Percentiles rank a stretch among this genome's conserved stretches.
Conservation (phyloP, 169 alveolate species). For the Eimeria maxima region DNA sequence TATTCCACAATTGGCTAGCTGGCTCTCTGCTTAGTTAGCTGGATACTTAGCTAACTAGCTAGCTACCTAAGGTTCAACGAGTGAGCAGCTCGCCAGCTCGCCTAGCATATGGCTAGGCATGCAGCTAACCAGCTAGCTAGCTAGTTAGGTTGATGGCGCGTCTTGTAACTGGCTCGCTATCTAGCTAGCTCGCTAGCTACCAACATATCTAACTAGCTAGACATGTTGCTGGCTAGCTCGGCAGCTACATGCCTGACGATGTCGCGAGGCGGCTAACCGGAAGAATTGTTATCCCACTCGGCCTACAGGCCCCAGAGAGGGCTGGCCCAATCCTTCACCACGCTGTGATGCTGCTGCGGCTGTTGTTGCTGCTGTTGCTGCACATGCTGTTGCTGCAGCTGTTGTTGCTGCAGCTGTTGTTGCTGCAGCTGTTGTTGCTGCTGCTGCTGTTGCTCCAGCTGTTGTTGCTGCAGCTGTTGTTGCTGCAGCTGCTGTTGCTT, state of each 20-base stretch:
- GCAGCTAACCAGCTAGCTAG: background rate
- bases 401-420: too few relatives aligned
- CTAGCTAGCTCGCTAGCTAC: background rate
- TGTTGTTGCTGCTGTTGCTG: too few relatives aligned
- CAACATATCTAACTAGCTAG: too few relatives aligned
- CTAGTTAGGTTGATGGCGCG: background rate
- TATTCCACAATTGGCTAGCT: background rate
- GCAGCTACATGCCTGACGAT: too few relatives aligned
- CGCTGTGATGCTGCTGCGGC: background rate
- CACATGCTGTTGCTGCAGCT: too few relatives aligned
- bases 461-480: too few relatives aligned
- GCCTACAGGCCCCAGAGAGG: too few relatives aligned
- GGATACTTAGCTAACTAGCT: background rate
- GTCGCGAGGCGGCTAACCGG: too few relatives aligned
- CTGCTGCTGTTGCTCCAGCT: too few relatives aligned
- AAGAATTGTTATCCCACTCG: too few relatives aligned
- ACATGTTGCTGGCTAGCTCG: too few relatives aligned
- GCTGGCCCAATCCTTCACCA: background rate
- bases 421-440: too few relatives aligned
- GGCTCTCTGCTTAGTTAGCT: background rate
- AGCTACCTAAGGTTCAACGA: background rate
- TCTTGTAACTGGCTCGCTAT: background rate
- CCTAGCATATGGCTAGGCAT: background rate
- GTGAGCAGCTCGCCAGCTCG: background rate
- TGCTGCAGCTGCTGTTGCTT: background rate